Percentiles rank a stretch among this genome's conserved stretches.
phyloP scores from a whole-genome alignment of 169 alveolate species.

The Neospora caninum region DNA sequence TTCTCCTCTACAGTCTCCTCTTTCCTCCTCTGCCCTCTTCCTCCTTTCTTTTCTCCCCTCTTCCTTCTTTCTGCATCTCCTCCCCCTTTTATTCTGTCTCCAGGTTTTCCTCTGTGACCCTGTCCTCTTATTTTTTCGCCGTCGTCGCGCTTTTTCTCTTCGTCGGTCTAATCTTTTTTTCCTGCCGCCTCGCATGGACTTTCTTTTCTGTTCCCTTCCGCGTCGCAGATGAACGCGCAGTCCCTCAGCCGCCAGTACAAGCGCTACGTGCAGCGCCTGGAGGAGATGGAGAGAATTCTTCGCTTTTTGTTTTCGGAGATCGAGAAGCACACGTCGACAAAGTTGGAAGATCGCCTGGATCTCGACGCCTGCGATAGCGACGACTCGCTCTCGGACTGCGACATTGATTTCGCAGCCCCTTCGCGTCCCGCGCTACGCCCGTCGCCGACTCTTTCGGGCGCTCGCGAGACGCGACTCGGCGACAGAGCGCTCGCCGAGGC shows the following conservation, averaged over 20 bases:
- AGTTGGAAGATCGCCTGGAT: background rate
- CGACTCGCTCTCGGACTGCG: background rate
- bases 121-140: background rate
- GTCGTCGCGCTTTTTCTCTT: background rate
- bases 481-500: background rate
- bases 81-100: background rate
- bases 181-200: background rate
- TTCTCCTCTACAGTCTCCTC: background rate
- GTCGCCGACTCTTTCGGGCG: background rate
- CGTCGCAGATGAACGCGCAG: slow-evolving; percentile 72
- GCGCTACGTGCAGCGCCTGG: slow-evolving; percentile 90
- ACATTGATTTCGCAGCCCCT: background rate
- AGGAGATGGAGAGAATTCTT: slow-evolving; percentile 85
- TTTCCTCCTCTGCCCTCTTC: background rate
- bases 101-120: background rate
- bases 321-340: slow-evolving; percentile 59
- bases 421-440: too few species aligned
- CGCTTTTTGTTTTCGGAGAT: slow-evolving; percentile 52
- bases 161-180: background rate
- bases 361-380: slow-evolving; percentile 1
- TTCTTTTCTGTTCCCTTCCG: background rate
- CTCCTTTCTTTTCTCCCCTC: background rate
- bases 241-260: slow-evolving; percentile 89
- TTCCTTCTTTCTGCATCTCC: background rate
- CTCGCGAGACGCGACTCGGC: too few species aligned